These are phyloP conservation scores for Acrocalymma vagum DNA, from an alignment of 2,329 filamentous ascomycete species.

Conservation along the genomic window DNA sequence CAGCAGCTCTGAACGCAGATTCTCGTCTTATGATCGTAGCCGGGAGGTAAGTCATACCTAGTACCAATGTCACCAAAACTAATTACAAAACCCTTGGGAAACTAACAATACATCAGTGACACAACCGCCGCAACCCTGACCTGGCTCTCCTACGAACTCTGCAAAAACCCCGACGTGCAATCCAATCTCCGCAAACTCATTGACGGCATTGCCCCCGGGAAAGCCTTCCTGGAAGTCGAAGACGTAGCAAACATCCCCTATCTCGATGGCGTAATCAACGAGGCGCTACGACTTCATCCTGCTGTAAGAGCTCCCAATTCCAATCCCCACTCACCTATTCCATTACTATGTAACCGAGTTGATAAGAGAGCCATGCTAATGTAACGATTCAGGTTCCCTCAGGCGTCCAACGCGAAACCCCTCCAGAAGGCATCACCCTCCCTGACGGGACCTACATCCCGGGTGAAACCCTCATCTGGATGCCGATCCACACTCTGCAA, in stretches of 20 bases:
- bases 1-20: constrained; percentile 32
- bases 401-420: constrained; percentile 42
- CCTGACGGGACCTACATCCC: constrained; percentile 41
- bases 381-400: constrained; percentile 43
- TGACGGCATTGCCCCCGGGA: constrained; percentile 21
- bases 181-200: constrained; percentile 29
- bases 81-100: not conserved
- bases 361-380: too few species aligned
- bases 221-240: constrained; percentile 32
- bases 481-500: constrained; percentile 39
- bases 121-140: constrained; percentile 38
- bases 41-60: constrained; percentile 31
- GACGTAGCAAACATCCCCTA: constrained; percentile 33
- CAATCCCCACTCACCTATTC: not conserved
- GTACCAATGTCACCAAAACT: not conserved
- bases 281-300: constrained; percentile 39
- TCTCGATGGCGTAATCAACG: constrained; percentile 43
- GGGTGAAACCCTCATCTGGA: constrained; percentile 36
- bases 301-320: constrained; percentile 20
- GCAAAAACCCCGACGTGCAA: constrained; percentile 29
- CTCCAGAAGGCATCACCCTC: constrained; percentile 39
- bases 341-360: constrained; percentile 10
- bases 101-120: constrained; percentile 24
- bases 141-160: constrained; percentile 40
- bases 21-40: constrained; percentile 38